Evolutionary conservation across 2,329 filamentous ascomycete species (phyloP), one percentile per base, ranked within the genome.

Genomic region (Arthrobotrys pseudoclavata): DNA sequence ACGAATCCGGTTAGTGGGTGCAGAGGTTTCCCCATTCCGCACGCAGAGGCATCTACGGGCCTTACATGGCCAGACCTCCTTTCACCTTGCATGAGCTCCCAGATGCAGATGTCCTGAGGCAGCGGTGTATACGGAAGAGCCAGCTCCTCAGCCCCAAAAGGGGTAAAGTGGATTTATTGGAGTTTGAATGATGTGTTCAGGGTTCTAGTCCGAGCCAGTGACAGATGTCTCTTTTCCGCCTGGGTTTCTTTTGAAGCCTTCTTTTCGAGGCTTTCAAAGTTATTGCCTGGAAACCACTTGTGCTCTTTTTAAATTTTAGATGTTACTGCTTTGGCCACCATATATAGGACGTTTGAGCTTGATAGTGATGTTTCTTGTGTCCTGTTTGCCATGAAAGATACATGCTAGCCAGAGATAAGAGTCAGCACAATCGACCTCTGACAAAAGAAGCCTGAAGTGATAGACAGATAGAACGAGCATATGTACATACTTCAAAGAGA

Each of bases 31-130:
- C 42, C 29, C 42, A 52, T 48, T 50, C 42, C 45, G 37, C n/a
- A 63, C 47, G 22, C n/a, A 52, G 57, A 34, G 47, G 34, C 48
- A 71, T 52, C 57, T 63, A 71, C 68, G 62, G 62, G 60, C 60
- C 60, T 64, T 72, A 61, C 55, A 50, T 70, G 66, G 67, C 67
- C 60, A 66, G 69, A 72, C 69, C 60, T 72, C 69, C 69, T 72
- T 72, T 72, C 69, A 72, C 69, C 69, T 64, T 69, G 71, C 71
- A 69, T 76, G 71, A 76, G 71, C 71, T 76, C 71, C 66, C 47
- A 76, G 57, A 69, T 67, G 69, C 42, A 45, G 37, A 53, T 69
- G 64, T 53, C 50, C 26, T 53, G 50, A 53, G 20, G 50, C 50
- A 53, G 20, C 50, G 24, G 55, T 12, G 50, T 53, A 53, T 31